Evolutionary conservation across 2,329 filamentous ascomycete species (phyloP).

Genomic region (Penicillium corylophilum): DNA sequence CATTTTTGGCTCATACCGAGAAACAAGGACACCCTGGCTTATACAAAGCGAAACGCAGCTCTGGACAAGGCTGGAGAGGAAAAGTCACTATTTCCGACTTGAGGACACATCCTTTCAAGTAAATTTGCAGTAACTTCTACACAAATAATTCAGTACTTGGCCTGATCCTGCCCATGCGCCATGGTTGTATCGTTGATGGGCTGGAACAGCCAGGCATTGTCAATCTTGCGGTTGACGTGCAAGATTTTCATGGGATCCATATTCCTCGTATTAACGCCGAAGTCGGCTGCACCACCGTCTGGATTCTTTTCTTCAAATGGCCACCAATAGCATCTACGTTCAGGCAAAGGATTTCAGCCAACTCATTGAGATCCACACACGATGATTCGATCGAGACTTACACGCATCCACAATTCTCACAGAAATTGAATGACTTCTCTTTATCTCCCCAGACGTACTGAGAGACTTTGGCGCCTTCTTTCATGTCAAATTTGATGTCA

Average conservation of each 20-base stretch:
- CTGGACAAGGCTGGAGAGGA: neutral
- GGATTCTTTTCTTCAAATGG: conserved; percentile 3
- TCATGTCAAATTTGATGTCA: conserved; percentile 7
- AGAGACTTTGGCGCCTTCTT: conserved; percentile 9
- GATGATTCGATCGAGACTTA: conserved; percentile 3
- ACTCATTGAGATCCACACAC: neutral
- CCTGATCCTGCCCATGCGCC: conserved; percentile 5
- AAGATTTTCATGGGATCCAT: conserved; percentile 10
- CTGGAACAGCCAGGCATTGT: conserved; percentile 1
- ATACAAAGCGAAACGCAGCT: neutral
- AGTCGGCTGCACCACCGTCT: conserved; percentile 1
- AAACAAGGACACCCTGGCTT: neutral
- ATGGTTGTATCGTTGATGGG: conserved; percentile 2
- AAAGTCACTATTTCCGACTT: neutral
- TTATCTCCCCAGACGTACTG: conserved; percentile 8
- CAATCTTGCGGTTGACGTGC: conserved; percentile 9
- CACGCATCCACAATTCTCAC: conserved; percentile 9
- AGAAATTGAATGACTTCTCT: conserved; percentile 9
- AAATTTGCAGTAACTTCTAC: neutral
- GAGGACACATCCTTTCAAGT: neutral
- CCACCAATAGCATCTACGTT: conserved; percentile 7
- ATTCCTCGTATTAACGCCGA: conserved; percentile 10
- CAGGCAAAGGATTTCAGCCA: neutral
- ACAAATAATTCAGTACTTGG: conserved; percentile 7
- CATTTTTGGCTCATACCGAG: too few relatives aligned